Conservation (phyloP, 495 filamentous ascomycete genomes). For the Cenococcum geophilum region DNA sequence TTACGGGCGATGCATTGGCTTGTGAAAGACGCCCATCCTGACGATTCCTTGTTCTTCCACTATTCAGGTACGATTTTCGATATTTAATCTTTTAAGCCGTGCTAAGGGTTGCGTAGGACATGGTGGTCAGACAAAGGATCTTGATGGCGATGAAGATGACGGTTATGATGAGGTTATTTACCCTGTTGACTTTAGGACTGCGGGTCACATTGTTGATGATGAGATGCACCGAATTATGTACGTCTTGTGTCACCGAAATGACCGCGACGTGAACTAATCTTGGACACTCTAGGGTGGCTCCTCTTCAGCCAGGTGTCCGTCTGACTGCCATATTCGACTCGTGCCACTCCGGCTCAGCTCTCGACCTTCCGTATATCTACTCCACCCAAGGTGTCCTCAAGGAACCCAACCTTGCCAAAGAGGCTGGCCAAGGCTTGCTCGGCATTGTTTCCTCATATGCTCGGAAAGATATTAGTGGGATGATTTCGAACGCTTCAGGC, state of each 20-base stretch:
- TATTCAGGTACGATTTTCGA: slow-evolving; percentile 70
- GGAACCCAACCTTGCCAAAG: slow-evolving; percentile 95
- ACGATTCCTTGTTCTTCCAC: slow-evolving; percentile 97
- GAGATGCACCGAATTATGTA: slow-evolving; percentile 97
- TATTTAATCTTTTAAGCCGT: background rate
- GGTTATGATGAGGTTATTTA: slow-evolving; percentile 98
- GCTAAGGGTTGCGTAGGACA: slow-evolving; percentile 55
- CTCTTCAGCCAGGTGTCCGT: slow-evolving; percentile 75
- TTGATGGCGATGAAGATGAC: slow-evolving; percentile 90
- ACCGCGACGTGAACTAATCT: background rate
- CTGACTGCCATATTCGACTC: slow-evolving; percentile 98
- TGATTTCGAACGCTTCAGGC: slow-evolving; percentile 72
- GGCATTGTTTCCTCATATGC: slow-evolving; percentile 84
- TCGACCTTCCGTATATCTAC: slow-evolving; percentile 97
- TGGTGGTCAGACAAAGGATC: slow-evolving; percentile 92
- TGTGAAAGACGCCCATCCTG: slow-evolving; percentile 87
- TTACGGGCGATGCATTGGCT: slow-evolving; percentile 97
- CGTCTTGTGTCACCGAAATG: background rate
- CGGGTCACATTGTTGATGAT: slow-evolving; percentile 94
- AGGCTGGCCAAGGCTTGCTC: slow-evolving; percentile 89
- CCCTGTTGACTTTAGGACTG: slow-evolving; percentile 84
- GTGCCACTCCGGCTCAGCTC: slow-evolving; percentile 94
- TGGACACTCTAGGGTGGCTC: slow-evolving; percentile 49
- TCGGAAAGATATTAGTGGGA: slow-evolving; percentile 79
- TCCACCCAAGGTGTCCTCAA: slow-evolving; percentile 89